Evolutionary conservation across 495 filamentous ascomycete species (phyloP), one percentile per base, ranked within the genome.

Genomic region (Ascobolus immersus): DNA sequence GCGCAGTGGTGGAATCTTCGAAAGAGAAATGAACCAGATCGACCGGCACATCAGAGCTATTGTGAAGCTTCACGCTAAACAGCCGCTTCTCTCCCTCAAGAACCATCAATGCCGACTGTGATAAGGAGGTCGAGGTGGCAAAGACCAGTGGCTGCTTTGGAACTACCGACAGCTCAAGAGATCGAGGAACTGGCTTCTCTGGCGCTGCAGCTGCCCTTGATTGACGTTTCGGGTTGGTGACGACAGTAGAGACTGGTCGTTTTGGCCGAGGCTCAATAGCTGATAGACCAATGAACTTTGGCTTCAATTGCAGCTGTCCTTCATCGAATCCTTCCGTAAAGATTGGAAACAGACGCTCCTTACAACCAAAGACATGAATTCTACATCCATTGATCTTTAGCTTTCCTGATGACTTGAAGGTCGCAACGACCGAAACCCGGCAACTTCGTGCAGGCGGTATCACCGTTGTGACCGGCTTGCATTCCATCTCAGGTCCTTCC

Each of bases 81-180:
- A 56, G 56, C 41, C 67, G 69, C 11, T 62, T 61, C 51, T 94
- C 81, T 10, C 82, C 82, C 53, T 91, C 81, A 10, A 92, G 59
- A 34, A 92, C 61, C 79, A 90, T 91, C 30, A 90, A 56, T 20
- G 84, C 79, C 11, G 75, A 75, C 47, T 92, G 82, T 0, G 74
- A 69, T 6, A 90, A 61, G 17, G 76, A 76, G 23, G 70, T 69
- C 4, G 71, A 73, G 37, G 76, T 71, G 9, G 92, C 60, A 1
- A 70, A 54, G 7, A 92, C 53, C 4, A 75, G 54, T 2, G 86
- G 86, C 48, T 92, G 81, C 28, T 63, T 57, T 4, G 64, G 58
- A 32, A 91, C 77, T 25, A 89, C 77, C 18, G 62, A 77, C 28
- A 82, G 52, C 17, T 54, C 50, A 11, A 77, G 55, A 17, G 57